A percentile compares a stretch with the other conserved stretches of the same genome.
Conservation (phyloP, 768 basidiomycete species). For the Tephrocybe rancida region DNA sequence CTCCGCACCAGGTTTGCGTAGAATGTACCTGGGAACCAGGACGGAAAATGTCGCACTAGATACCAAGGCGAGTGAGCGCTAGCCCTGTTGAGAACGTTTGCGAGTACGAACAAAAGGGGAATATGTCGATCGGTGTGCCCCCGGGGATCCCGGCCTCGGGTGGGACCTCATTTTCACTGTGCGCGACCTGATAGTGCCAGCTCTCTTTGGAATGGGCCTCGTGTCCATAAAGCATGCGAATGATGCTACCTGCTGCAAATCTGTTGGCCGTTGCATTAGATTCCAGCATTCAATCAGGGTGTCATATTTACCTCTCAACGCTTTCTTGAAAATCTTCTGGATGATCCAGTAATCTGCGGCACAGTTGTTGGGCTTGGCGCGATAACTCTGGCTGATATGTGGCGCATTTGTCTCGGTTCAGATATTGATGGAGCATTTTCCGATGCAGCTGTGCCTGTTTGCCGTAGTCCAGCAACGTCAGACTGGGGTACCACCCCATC, state of each 20-base stretch:
- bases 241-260: slow-evolving; percentile 18
- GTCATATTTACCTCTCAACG: neutral
- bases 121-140: slow-evolving; percentile 16
- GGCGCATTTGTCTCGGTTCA: slow-evolving; percentile 1
- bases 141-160: slow-evolving; percentile 11
- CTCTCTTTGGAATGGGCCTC: slow-evolving; percentile 16
- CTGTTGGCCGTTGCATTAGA: neutral
- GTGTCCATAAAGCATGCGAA: slow-evolving; percentile 20
- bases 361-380: neutral
- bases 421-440: slow-evolving; percentile 13
- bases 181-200: slow-evolving; percentile 12
- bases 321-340: neutral
- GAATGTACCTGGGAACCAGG: slow-evolving; percentile 18
- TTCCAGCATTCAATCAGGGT: neutral
- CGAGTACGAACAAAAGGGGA: slow-evolving; percentile 10
- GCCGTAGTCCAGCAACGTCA: slow-evolving; percentile 8
- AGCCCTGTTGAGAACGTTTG: neutral
- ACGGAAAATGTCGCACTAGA: slow-evolving; percentile 15
- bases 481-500: slow-evolving; percentile 5
- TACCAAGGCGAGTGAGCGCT: neutral
- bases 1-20: slow-evolving; percentile 13
- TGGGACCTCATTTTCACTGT: neutral
- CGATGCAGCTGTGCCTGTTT: slow-evolving; percentile 8
- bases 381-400: slow-evolving; percentile 1
- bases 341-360: neutral